Evolutionary conservation across 306 rosid species (phyloP), one percentile per base, ranked within the genome.

Genomic region (Sophora flavescens): DNA sequence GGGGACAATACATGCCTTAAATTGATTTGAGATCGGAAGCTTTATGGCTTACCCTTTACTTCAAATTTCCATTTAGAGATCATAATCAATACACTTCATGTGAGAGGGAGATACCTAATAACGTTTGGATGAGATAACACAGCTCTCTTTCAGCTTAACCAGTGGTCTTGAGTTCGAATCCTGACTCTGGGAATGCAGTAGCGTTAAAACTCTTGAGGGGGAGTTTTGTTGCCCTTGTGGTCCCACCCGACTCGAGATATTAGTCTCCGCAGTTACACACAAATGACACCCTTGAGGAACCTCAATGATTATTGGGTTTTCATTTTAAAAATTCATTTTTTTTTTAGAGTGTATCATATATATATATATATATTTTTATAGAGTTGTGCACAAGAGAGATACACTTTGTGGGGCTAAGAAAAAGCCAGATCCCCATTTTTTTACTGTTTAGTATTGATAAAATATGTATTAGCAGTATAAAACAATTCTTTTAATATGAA

Each of bases 1-100:
- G 85, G 87, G 73, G 83, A 90, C 96, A 88, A 3, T 50, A 87
- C 88, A 67, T 81, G 87, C 81, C 79, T 42, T 75, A 63, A 78
- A 58, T 76, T 77, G 51, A 77, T 84, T 73, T 81, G 41, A 52
- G 30, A 70, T 81, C 67, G 26, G n/a, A 72, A 52, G 35, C 58
- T 70, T 82, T 80, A n/a, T 58, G 67, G 12, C 75, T 77, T 44
- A 39, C 59, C 54, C 57, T 39, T 18, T 54, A 42, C 79, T 86
- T 76, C 81, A 77, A 71, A 51, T 71, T 75, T 75, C 56, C 48
- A 78, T 78, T 76, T 81, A 63, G 78, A 74, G 72, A 57, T 69
- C 58, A 72, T 77, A 76, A 87, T 82, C 82, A 80, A 9, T 58
- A 15, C 70, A 22, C 42, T 63, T 75, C 65, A 75, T 83, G 65